A percentile compares a stretch with the other conserved stretches of the same genome.
phyloP scores from a whole-genome alignment of 345 rosid genomes.

The Eucalyptus globulus region DNA sequence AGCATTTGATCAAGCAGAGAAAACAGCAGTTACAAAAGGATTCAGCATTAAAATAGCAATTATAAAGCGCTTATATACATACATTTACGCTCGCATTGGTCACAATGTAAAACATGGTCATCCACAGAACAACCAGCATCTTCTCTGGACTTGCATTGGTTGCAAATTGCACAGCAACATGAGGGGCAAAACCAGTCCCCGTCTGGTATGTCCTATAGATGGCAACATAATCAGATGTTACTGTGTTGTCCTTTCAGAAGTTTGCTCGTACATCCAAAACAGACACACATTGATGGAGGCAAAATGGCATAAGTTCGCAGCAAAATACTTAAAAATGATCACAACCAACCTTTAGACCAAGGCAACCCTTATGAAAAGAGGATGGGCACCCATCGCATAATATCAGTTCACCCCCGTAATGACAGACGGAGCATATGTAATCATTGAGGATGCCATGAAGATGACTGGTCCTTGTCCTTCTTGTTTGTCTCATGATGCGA shows the following conservation, averaged over 20 bases:
- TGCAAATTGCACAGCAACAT: slow-evolving; percentile 64
- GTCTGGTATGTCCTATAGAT: slow-evolving; percentile 49
- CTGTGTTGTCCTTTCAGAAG: background rate
- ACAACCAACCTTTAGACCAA: slow-evolving; percentile 41
- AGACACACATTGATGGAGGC: background rate
- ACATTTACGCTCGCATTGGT: slow-evolving; percentile 65
- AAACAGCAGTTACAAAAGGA: background rate
- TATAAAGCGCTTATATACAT: background rate
- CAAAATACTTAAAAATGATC: background rate
- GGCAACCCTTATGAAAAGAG: slow-evolving; percentile 65
- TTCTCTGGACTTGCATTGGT: slow-evolving; percentile 9
- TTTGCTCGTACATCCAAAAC: background rate
- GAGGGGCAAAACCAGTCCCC: slow-evolving; percentile 91
- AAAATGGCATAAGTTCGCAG: background rate
- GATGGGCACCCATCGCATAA: slow-evolving; percentile 83
- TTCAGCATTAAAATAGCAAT: background rate
- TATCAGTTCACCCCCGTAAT: slow-evolving; percentile 64
- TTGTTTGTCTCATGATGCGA: background rate
- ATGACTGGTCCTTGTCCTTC: slow-evolving; percentile 7
- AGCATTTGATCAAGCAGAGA: background rate
- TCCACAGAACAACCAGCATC: slow-evolving; percentile 5
- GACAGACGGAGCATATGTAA: slow-evolving; percentile 60
- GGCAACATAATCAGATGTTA: background rate
- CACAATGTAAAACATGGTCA: slow-evolving; percentile 24
- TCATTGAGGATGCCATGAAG: slow-evolving; percentile 37